Evolutionary conservation across 139 green algal species (phyloP), one percentile per base, ranked within the genome.

Genomic region (Eudorina sp.): DNA sequence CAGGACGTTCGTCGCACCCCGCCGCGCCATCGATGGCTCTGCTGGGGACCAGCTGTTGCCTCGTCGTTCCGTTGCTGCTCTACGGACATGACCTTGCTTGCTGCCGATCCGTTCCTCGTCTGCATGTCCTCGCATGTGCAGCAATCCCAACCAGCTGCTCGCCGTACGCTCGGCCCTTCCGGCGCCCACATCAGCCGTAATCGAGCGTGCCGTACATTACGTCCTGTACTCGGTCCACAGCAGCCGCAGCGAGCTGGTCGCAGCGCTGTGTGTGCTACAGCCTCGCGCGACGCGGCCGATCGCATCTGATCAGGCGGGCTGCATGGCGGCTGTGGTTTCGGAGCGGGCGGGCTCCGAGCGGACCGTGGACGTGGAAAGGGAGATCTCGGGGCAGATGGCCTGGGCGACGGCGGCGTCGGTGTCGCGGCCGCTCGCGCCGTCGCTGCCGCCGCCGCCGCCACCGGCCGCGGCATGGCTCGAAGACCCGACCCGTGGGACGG

Each of bases 231-330:
- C 43, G 1, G 7, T 16, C 3, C 80, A 86, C 80, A 78, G 60
- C 60, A 86, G 80, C 43, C 60, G 80, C n/a, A 31, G 23, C 3
- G 80, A 86, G 80, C 80, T 86, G 43, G 80, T 48, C 43, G 80
- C 60, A 18, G 80, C 60, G 62, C 80, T 86, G 29, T 40, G 16
- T 5, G 80, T 31, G 43, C 62, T 86, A 40, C 80, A 45, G 43
- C 80, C 80, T 0, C 80, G 80, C n/a, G 80, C 80, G 29, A 48
- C 31, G n/a, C n/a, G 43, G 16, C 80, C 80, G n/a, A 86, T 77
- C 21, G n/a, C 21, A 3, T 21, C 23, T 5, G 78, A 85, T 13
- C 53, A 74, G 78, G 78, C 66, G 51, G 74, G 74, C 8, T 53
- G n/a, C 74, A 53, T 82, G 74, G 46, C 74, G 3, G 48, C 48